Base-by-base conservation (phyloP, 2,329 filamentous ascomycete species). In the Cadophora sp. region DNA sequence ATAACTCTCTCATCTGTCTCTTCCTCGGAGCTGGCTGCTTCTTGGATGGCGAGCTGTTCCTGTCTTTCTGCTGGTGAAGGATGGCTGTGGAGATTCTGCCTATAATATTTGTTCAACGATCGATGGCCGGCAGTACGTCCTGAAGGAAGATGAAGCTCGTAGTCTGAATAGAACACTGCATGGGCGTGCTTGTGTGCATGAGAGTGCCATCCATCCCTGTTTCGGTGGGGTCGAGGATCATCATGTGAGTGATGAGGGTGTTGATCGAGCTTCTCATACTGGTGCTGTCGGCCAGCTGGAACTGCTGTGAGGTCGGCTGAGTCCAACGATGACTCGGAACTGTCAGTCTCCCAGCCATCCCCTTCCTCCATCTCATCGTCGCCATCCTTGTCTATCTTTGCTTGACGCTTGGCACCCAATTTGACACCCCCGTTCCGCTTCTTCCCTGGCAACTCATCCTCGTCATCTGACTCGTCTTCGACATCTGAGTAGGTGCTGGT, bases 301-400 rank as follows among this genome's bases (percentile, higher is more conserved):
- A 96, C 88, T 9, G 91, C 88, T 5, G 89, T 91, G 50, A 96
- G 87, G 73, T 97, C 93, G 64, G 91, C 91, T 0, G 93, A 96
- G 71, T 94, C 93, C 43, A 96, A 85, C 13, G 93, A 96, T 1
- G 94, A 97, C n/a, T 87, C 90, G 11, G 92, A 94, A 71, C 91
- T 94, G 78, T 98, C 96, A 0, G 94, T 97, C 80, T 99, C 96
- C 95, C 96, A 98, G 53, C 93, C 94, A 51, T 95, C 93, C 6
- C 90, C 88, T 14, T 85, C 83, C 61, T 82, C 82, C 74, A 85
- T 83, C 18, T 84, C 81, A 53, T 86, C 86, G n/a, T 87, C 82
- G 14, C 82, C 85, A 65, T 87, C 79, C 55, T 82, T 81, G 55
- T 83, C 83, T 47, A 83, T 83, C 76, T 85, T 86, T 43, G 82